Conservation (phyloP, 2,329 filamentous ascomycete genomes). For the Stagonosporopsis chrysanthemi region DNA sequence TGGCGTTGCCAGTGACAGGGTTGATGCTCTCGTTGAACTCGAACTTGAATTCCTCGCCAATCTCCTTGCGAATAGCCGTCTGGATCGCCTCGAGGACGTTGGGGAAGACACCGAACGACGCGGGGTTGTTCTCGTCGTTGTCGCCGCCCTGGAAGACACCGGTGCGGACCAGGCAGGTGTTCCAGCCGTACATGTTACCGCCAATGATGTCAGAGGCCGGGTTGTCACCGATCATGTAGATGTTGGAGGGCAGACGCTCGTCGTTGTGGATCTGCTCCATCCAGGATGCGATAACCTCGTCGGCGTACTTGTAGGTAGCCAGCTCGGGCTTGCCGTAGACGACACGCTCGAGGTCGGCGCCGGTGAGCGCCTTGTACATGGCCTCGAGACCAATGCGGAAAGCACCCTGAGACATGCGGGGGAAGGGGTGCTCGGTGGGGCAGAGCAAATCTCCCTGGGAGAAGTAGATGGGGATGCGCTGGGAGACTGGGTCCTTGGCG, state of each 20-base stretch:
- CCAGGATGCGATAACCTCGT: conserved; percentile 75
- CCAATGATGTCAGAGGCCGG: conserved; percentile 76
- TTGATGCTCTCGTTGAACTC: conserved; percentile 76
- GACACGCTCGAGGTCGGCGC: conserved; percentile 75
- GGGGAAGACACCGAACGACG: conserved; percentile 77
- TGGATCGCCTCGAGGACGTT: conserved; percentile 77
- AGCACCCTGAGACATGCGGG: conserved; percentile 76
- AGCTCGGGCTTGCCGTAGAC: conserved; percentile 78
- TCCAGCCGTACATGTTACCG: conserved; percentile 84
- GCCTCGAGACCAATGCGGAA: conserved; percentile 78
- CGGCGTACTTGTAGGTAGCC: conserved; percentile 81
- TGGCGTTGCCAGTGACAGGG: conserved; percentile 65
- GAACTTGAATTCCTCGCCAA: conserved; percentile 77
- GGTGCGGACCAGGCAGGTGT: conserved; percentile 78
- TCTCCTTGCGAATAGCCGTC: conserved; percentile 71
- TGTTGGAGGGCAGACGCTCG: conserved; percentile 70
- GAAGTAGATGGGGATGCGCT: conserved; percentile 78
- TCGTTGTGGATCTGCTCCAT: conserved; percentile 80
- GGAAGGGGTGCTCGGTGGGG: conserved; percentile 65
- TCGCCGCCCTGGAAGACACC: conserved; percentile 80
- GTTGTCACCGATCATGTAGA: conserved; percentile 82
- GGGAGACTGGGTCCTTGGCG: conserved; percentile 69
- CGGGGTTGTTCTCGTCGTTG: conserved; percentile 79
- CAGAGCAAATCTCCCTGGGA: conserved; percentile 71
- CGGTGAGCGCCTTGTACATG: conserved; percentile 75